Evolutionary conservation across 352 stramenopile species (phyloP).

Genomic region (Globisporangium nodosum): DNA sequence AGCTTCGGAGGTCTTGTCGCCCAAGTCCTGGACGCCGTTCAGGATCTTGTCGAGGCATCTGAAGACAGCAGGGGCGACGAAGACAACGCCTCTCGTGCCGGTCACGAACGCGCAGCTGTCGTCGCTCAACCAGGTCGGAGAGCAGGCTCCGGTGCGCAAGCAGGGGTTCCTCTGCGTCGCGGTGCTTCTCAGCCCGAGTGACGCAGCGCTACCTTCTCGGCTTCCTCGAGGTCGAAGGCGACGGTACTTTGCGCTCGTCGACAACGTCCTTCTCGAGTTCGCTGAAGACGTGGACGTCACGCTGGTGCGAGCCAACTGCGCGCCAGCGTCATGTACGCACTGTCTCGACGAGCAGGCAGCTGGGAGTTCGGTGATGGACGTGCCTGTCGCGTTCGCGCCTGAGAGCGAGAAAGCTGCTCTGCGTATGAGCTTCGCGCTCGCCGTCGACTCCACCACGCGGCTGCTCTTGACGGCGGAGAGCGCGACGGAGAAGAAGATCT

Average conservation of each 20-base stretch:
- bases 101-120: neutral
- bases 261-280: constrained; percentile 28
- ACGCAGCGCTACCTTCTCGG: constrained; percentile 8
- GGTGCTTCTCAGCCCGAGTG: neutral
- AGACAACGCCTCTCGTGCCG: neutral
- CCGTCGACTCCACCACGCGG: constrained; percentile 9
- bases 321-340: constrained; percentile 13
- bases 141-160: constrained; percentile 21
- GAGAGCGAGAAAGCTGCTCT: constrained; percentile 15
- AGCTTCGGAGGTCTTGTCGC: neutral
- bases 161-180: constrained; percentile 30
- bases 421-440: constrained; percentile 34
- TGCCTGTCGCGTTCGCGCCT: constrained; percentile 7
- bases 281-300: constrained; percentile 24
- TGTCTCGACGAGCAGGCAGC: constrained; percentile 10
- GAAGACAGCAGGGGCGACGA: neutral
- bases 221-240: constrained; percentile 18
- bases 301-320: constrained; percentile 2
- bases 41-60: neutral
- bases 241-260: constrained; percentile 29
- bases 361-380: constrained; percentile 11
- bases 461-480: constrained; percentile 39
- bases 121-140: neutral
- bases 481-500: constrained; percentile 37
- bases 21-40: neutral